A percentile compares a stretch with the other conserved stretches of the same genome.
These are phyloP conservation scores for Groenewaldozyma salmanticensis DNA, from an alignment of 805 yeast genomes.

Conservation along the genomic window DNA sequence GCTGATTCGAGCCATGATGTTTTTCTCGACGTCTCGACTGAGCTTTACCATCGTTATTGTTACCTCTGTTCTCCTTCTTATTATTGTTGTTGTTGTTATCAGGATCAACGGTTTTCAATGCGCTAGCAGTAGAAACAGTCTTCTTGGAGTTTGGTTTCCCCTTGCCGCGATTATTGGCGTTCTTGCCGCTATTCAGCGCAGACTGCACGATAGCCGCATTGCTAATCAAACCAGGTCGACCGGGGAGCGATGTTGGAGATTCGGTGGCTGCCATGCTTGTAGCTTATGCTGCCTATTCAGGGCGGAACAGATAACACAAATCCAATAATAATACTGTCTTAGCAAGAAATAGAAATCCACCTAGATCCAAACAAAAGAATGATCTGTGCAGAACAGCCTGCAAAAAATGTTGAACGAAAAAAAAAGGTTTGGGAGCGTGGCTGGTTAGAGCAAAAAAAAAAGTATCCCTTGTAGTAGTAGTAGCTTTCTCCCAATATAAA, in stretches of 20 bases:
- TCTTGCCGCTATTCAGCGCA: conserved; percentile 12
- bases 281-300: no score
- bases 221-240: conserved; percentile 12
- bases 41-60: neutral
- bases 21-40: neutral
- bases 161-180: neutral
- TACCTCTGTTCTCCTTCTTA: conserved; percentile 2
- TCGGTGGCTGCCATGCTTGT: neutral
- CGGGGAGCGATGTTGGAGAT: neutral
- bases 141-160: neutral
- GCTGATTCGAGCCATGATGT: neutral
- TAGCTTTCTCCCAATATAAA: no score
- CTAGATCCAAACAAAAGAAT: no score
- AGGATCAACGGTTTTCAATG: neutral
- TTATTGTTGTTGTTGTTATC: conserved; percentile 3
- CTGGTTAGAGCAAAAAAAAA: no score
- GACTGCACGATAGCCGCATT: conserved; percentile 19
- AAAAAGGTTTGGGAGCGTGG: no score
- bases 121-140: neutral
- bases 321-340: no score
- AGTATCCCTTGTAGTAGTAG: no score
- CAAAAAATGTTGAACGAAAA: no score
- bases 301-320: no score
- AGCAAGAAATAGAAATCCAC: no score
- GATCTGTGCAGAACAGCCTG: no score